Base-by-base conservation (phyloP, 2,329 filamentous ascomycete species). In the Xylaria sp. region DNA sequence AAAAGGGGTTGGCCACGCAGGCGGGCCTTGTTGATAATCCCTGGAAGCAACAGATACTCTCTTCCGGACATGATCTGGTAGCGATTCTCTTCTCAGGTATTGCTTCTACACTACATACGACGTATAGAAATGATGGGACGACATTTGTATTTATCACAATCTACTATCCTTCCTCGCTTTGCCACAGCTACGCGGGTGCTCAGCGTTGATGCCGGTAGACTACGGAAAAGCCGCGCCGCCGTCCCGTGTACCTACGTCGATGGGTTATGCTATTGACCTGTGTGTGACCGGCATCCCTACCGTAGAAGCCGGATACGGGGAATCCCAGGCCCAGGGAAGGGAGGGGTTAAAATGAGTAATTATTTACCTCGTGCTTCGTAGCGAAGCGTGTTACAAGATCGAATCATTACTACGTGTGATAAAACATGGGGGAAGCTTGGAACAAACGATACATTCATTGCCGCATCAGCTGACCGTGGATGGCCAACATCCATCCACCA, bases 111-210 rank as follows among this genome's bases (percentile, higher is more conserved):
- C 44, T 38, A 38, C 37, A 50, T 41, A 40, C 37, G 48, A 47
- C 39, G 55, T 50, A 54, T 20, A 56, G 50, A 60, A 42, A 42
- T 48, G 58, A 61, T 50, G 52, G 48, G 52, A 61, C 48, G 58
- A 61, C 52, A 56, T 41, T 54, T 59, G 52, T 58, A 54, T 53
- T 56, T 61, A 50, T 43, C 44, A 52, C 42, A 45, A 56, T 54
- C 41, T 49, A 38, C 40, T 54, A 34, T 34, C 29, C 51, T 48
- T 56, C 52, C 16, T 54, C 52, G 21, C 37, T 42, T 54, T 54
- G 21, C 48, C 39, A 37, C 40, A 37, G 37, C 42, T 22, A 22
- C 24, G 24, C 29, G 48, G 45, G 37, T 48, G 37, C 42, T 52
- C 47, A 50, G 44, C 48, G 44, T 54, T 54, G 34, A 52, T 37